Conservation (phyloP, 176 grass and related monocot genomes). For the Musa itinerans region DNA sequence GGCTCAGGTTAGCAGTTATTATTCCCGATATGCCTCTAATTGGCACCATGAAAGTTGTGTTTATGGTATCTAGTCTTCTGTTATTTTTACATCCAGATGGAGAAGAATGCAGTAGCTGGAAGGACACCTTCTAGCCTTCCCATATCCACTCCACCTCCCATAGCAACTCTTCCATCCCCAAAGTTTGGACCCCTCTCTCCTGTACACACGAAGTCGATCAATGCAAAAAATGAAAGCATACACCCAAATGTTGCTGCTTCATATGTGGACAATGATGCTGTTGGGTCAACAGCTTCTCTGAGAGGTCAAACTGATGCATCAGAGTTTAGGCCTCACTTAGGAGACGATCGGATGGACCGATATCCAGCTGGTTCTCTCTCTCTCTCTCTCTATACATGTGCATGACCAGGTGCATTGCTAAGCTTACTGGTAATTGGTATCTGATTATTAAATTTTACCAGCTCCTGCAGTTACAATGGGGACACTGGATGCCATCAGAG, state of each 20-base stretch:
- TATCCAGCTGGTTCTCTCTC: slow-evolving; percentile 57
- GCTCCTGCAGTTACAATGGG: slow-evolving; percentile 23
- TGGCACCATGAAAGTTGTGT: background rate
- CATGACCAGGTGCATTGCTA: background rate
- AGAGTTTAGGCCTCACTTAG: slow-evolving; percentile 40
- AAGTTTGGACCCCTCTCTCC: slow-evolving; percentile 86
- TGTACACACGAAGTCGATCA: slow-evolving; percentile 66
- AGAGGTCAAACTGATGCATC: slow-evolving; percentile 34
- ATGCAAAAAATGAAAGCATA: slow-evolving; percentile 33
- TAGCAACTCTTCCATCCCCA: slow-evolving; percentile 73
- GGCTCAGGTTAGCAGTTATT: slow-evolving; percentile 47
- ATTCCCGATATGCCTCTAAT: no score
- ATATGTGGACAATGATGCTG: slow-evolving; percentile 36
- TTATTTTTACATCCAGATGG: slow-evolving; percentile 54
- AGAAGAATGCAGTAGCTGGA: slow-evolving; percentile 86
- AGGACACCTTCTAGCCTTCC: slow-evolving; percentile 81
- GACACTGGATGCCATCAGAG: slow-evolving; percentile 58
- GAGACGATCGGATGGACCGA: slow-evolving; percentile 36
- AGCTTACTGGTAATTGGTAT: background rate
- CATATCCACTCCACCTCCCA: slow-evolving; percentile 81
- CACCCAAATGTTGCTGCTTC: slow-evolving; percentile 2
- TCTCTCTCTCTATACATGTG: slow-evolving; percentile 10
- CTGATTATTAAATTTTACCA: background rate
- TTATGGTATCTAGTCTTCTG: background rate
- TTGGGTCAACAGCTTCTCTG: slow-evolving; percentile 25